phyloP scores from a whole-genome alignment of 2,329 filamentous ascomycete genomes.

The Paraconiothyrium brasiliense region DNA sequence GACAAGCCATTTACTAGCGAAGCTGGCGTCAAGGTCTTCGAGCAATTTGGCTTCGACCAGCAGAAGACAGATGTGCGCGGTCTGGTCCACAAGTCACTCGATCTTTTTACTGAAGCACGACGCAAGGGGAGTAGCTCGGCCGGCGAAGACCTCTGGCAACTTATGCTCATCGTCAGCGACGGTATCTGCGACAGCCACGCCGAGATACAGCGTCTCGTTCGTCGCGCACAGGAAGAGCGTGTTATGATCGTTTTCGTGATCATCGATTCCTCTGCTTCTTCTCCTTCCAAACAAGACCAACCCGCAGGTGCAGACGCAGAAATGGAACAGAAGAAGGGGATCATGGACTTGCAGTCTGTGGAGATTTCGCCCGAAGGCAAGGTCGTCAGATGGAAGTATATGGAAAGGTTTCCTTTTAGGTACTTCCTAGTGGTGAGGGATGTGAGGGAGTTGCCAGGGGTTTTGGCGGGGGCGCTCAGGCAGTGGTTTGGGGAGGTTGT shows the following conservation, averaged over 20 bases:
- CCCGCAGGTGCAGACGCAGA: slow-evolving; percentile 23
- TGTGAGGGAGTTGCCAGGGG: slow-evolving; percentile 87
- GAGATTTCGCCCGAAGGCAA: slow-evolving; percentile 76
- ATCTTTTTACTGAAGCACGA: slow-evolving; percentile 81
- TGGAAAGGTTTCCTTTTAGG: slow-evolving; percentile 95
- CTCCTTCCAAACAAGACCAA: slow-evolving; percentile 16
- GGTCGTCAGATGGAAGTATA: slow-evolving; percentile 86
- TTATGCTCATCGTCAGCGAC: slow-evolving; percentile 92
- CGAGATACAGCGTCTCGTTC: slow-evolving; percentile 79
- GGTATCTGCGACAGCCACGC: slow-evolving; percentile 93
- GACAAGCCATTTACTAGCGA: slow-evolving; percentile 82
- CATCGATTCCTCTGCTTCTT: slow-evolving; percentile 69
- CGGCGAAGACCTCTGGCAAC: slow-evolving; percentile 85
- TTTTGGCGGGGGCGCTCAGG: slow-evolving; percentile 85
- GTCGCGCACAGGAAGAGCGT: slow-evolving; percentile 88
- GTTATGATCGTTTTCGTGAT: slow-evolving; percentile 99
- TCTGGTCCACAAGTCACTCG: slow-evolving; percentile 79
- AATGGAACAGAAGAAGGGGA: slow-evolving; percentile 67
- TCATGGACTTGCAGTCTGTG: slow-evolving; percentile 88
- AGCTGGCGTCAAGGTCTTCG: slow-evolving; percentile 83
- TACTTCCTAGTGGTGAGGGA: slow-evolving; percentile 97
- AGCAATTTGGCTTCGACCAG: slow-evolving; percentile 85
- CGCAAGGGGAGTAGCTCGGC: slow-evolving; percentile 61
- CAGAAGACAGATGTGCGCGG: slow-evolving; percentile 84
- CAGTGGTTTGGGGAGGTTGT: slow-evolving; percentile 91